phyloP scores from a whole-genome alignment of 2,329 filamentous ascomycete species.

The Immersiporthe knoxdaviesiana region DNA sequence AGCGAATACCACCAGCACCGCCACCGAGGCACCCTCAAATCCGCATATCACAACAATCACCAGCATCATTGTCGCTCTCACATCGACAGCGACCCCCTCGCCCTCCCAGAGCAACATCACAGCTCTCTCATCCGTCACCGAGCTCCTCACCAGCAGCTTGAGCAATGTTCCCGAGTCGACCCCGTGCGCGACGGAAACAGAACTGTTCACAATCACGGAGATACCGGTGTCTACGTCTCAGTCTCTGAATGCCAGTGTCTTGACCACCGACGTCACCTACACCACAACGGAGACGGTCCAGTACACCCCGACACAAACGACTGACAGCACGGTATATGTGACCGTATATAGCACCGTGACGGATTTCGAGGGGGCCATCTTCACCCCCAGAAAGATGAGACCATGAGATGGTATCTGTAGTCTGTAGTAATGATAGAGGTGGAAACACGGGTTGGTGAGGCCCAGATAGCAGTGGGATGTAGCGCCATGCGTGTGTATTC shows the following conservation, averaged over 20 bases:
- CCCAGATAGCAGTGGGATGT: neutral
- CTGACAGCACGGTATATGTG: neutral
- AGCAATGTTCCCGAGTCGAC: neutral
- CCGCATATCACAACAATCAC: neutral
- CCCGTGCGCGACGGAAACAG: neutral
- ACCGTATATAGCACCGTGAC: neutral
- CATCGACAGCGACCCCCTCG: neutral
- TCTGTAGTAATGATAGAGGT: neutral
- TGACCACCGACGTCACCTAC: conserved; percentile 5
- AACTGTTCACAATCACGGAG: neutral
- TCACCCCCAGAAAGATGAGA: neutral
- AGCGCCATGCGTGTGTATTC: neutral
- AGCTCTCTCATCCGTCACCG: neutral
- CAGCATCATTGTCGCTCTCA: neutral
- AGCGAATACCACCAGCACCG: neutral
- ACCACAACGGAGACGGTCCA: neutral
- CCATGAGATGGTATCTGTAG: neutral
- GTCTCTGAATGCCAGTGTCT: neutral
- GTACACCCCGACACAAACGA: neutral
- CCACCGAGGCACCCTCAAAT: neutral
- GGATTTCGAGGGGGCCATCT: neutral
- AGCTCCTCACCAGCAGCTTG: neutral
- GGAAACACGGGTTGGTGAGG: neutral
- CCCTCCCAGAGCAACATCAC: neutral
- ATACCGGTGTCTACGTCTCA: neutral